These are phyloP conservation scores for Phyllosticta citribraziliensis DNA, from an alignment of 2,329 filamentous ascomycete species.

Conservation along the genomic window DNA sequence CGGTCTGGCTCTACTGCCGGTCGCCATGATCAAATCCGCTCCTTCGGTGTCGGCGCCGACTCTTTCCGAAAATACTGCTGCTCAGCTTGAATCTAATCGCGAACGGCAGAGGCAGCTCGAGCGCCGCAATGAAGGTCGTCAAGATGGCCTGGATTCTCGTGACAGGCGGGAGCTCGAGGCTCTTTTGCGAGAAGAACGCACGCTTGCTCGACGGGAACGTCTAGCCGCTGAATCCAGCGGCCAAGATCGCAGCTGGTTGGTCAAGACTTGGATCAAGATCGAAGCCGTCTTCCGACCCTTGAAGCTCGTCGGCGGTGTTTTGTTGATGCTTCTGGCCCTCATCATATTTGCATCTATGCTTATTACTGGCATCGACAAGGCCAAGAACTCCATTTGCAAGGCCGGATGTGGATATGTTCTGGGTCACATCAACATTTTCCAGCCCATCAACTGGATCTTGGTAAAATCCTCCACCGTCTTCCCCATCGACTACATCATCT, in stretches of 20 bases:
- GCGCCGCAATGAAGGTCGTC: conserved; percentile 66
- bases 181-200: conserved; percentile 82
- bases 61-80: conserved; percentile 64
- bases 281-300: conserved; percentile 78
- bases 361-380: conserved; percentile 91
- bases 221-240: conserved; percentile 75
- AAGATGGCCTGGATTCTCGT: conserved; percentile 67
- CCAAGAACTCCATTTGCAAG: conserved; percentile 89
- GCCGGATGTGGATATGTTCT: conserved; percentile 85
- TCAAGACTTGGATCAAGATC: conserved; percentile 67
- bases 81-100: conserved; percentile 75
- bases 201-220: conserved; percentile 77
- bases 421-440: conserved; percentile 80
- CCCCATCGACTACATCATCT: conserved; percentile 85
- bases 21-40: conserved; percentile 85
- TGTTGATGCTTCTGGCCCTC: conserved; percentile 64
- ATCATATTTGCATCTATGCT: conserved; percentile 86
- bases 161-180: conserved; percentile 83
- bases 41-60: conserved; percentile 76
- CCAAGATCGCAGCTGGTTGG: conserved; percentile 63
- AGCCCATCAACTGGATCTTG: conserved; percentile 86
- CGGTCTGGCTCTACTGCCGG: conserved; percentile 78
- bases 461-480: conserved; percentile 74
- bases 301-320: conserved; percentile 74
- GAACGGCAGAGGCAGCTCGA: conserved; percentile 90